Conservation (phyloP, 140 eudicot genomes). For the Ambrosia hybrid region DNA sequence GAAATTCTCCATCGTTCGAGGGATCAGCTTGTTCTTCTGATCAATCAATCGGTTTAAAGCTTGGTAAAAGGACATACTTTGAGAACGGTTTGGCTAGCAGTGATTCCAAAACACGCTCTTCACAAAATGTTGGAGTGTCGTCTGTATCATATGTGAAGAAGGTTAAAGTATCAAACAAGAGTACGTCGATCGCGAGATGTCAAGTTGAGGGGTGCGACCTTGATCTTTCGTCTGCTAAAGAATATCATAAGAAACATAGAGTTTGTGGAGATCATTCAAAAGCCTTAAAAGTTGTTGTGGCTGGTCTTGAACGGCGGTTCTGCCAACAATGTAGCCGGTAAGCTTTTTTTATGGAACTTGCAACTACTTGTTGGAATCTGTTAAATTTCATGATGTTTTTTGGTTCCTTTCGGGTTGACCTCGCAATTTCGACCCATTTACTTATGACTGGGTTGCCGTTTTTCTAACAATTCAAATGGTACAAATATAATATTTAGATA, state of each 20-base stretch:
- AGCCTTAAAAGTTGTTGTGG: conserved; percentile 61
- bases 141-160: conserved; percentile 50
- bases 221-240: conserved; percentile 84
- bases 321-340: conserved; percentile 99
- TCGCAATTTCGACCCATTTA: not conserved
- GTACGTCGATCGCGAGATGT: conserved; percentile 45
- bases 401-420: not conserved
- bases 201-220: conserved; percentile 87
- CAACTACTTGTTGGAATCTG: conserved; percentile 4
- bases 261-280: conserved; percentile 90
- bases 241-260: conserved; percentile 82
- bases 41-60: conserved; percentile 68
- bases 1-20: conserved; percentile 52
- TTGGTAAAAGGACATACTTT: conserved; percentile 81
- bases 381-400: conserved; percentile 1
- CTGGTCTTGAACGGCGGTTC: conserved; percentile 83
- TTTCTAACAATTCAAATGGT: not conserved
- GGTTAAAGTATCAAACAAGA: conserved; percentile 48
- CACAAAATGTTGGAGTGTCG: conserved; percentile 40
- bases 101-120: conserved; percentile 41
- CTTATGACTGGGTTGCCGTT: not conserved
- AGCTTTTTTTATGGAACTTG: conserved; percentile 15
- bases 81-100: conserved; percentile 55
- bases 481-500: not conserved
- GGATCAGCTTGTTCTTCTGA: conserved; percentile 71